Evolutionary conservation across 169 alveolate genomes (phyloP).

Genomic region (Eimeria sp.): DNA sequence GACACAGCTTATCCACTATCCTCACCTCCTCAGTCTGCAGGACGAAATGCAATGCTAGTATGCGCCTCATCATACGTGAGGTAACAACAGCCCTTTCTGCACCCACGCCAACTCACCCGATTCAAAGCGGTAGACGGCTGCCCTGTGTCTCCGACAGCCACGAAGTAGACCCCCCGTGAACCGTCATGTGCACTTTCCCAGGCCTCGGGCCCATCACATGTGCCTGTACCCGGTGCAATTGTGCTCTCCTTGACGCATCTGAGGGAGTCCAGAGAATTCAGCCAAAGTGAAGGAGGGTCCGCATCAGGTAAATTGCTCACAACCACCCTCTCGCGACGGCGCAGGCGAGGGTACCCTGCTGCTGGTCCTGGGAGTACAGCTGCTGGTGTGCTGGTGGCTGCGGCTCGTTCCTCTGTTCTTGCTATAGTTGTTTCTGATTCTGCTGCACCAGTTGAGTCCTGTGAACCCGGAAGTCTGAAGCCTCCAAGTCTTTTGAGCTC

Average conservation of each 20-base stretch:
- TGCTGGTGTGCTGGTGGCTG: neutral
- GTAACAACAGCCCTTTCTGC: neutral
- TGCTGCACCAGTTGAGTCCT: neutral
- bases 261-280: slow-evolving; percentile 31
- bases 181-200: neutral
- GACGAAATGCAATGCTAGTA: neutral
- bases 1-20: neutral
- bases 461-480: neutral
- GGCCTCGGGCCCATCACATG: slow-evolving; percentile 53
- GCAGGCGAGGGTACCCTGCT: neutral
- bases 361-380: neutral
- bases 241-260: slow-evolving; percentile 18
- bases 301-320: neutral
- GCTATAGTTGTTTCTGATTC: neutral
- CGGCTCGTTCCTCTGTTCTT: neutral
- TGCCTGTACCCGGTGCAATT: neutral
- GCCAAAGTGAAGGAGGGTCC: slow-evolving; percentile 49
- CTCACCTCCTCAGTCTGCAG: neutral
- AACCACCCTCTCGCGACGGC: neutral
- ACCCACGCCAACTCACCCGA: neutral
- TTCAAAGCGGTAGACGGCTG: neutral
- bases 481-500: neutral
- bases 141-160: slow-evolving; percentile 58
- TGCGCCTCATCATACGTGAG: too few species aligned
- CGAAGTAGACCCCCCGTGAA: slow-evolving; percentile 32